Percentiles rank a stretch among this genome's conserved stretches.
These are phyloP conservation scores for Entrophospora sp. DNA, from an alignment of 192 early-diverging fungal species.

Conservation along the genomic window DNA sequence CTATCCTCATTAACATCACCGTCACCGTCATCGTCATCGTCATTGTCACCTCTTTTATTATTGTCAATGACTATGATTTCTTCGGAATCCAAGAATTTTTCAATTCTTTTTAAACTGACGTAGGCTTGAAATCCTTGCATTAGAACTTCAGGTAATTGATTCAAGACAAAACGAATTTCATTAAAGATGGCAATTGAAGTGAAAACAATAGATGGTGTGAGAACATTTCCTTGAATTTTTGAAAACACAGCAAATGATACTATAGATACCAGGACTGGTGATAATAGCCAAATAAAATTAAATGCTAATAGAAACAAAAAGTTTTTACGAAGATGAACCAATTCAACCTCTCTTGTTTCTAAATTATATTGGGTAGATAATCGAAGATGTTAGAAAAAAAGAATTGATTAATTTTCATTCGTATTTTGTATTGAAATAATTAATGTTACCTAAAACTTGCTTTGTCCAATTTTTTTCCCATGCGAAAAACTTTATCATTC, in stretches of 20 bases:
- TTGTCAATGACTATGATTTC: constrained; percentile 37
- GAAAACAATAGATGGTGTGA: constrained; percentile 30
- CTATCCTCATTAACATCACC: too few relatives aligned
- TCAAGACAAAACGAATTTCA: constrained; percentile 55
- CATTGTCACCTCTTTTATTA: neutral
- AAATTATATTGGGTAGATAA: too few relatives aligned
- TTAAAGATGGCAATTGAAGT: constrained; percentile 62
- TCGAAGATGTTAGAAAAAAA: too few relatives aligned
- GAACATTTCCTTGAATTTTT: constrained; percentile 39
- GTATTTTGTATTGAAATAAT: constrained; percentile 49
- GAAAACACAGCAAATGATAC: constrained; percentile 51
- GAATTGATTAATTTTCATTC: constrained; percentile 38
- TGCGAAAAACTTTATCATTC: constrained; percentile 88
- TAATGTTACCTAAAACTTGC: constrained; percentile 58
- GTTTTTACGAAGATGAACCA: constrained; percentile 21
- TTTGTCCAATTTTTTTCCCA: constrained; percentile 56
- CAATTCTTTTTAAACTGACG: constrained; percentile 62
- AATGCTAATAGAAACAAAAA: constrained; percentile 6
- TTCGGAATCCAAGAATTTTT: constrained; percentile 61
- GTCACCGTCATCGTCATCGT: too few relatives aligned
- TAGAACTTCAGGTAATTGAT: constrained; percentile 50
- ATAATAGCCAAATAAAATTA: constrained; percentile 43
- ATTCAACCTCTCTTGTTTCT: constrained; percentile 29
- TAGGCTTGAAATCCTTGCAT: constrained; percentile 44
- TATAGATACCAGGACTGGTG: constrained; percentile 52